Base-by-base conservation (phyloP, 179 eudicot species). In the Pouteria campechiana region DNA sequence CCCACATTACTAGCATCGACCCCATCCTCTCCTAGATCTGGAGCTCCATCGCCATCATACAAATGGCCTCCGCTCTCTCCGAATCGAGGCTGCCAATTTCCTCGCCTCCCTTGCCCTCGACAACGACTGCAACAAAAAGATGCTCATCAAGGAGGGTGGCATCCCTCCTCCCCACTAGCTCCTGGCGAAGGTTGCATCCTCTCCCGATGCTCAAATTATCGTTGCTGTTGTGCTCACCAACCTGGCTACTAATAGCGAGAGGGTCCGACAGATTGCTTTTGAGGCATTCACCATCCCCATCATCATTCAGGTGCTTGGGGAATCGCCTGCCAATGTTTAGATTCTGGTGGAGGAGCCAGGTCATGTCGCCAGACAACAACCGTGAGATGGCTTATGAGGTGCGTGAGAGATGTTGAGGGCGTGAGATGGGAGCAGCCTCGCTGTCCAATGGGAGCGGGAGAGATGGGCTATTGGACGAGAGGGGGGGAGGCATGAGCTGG, bases 91-190 rank as follows among this genome's bases (percentile, higher is more conserved):
- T n/a, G 78, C 80, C 11, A 61, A 64, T 37, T 21, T 44, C 37
- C 63, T 80, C 2, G 70, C 73, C 3, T 59, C 60, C 13, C 40
- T 67, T 2, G 83, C 89, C 0, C 29, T 57, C 0, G 59, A 58
- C 32, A 73, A 61, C 48, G 56, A 59, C 2, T 46, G 81, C 41
- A 67, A 68, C 46, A 57, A 62, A 66, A 68, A 68, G 30, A 61
- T 76, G 48, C 73, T 80, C 4, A 70, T 76, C 4, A 76, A 80
- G 38, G 84, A 80, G 60, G 73, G 75, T 0, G 90, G 79, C n/a
- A 50, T 80, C 41, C n/a, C 64, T n/a, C 74, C 78, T 8, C 47
- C 77, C 20, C 54, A 76, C 25, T 60, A 56, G 45, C 25, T 80
- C n/a, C n/a, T n/a, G 23, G 36, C 77, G 54, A 80, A 76, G 14